Evolutionary conservation across 306 rosid genomes (phyloP), one percentile per base, ranked within the genome.

Genomic region (Benincasa hispida): DNA sequence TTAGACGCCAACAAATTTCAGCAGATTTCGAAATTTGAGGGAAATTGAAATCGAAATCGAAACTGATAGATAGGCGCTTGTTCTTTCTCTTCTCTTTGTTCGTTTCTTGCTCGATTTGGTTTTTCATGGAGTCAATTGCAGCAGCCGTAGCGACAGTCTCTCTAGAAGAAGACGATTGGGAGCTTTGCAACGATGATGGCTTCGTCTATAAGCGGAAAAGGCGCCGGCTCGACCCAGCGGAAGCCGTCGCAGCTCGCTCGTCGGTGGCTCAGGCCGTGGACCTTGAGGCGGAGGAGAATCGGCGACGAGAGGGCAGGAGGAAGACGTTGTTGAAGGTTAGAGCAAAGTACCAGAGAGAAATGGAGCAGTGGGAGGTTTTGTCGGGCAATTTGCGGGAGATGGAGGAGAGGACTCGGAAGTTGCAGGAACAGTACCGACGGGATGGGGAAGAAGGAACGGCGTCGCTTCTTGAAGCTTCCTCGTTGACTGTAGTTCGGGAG

Each of bases 331-430:
- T 77, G 75, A 66, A 77, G 41, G 58, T 77, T 68, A 77, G 57
- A 19, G 75, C 51, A 12, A 51, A 28, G 51, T 77, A 77, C 27
- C 54, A 32, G 80, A 66, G 53, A 51, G 80, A 77, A 54, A 77
- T 77, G 24, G 80, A 77, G 5, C 80, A 65, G 75, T 77, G 80
- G 80, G 80, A 77, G 75, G 35, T 62, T 65, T 66, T 77, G 80
- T 77, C 80, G 75, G 37, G n/a, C 10, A 75, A 39, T 37, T 65
- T 77, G 80, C 75, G 39, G 42, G 80, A 57, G 25, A 65, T 51
- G 80, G 80, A 77, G 74, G 80, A 48, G 63, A 65, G 53, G 80
- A 34, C 39, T 24, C 63, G 80, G 42, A 21, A 51, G 35, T 37
- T 77, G 8, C 80, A 22, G 53, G 75, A 77, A 69, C 75, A 65